These are phyloP conservation scores for Mycoemilia scoparia DNA, from an alignment of 192 early-diverging fungal genomes.

Conservation along the genomic window DNA sequence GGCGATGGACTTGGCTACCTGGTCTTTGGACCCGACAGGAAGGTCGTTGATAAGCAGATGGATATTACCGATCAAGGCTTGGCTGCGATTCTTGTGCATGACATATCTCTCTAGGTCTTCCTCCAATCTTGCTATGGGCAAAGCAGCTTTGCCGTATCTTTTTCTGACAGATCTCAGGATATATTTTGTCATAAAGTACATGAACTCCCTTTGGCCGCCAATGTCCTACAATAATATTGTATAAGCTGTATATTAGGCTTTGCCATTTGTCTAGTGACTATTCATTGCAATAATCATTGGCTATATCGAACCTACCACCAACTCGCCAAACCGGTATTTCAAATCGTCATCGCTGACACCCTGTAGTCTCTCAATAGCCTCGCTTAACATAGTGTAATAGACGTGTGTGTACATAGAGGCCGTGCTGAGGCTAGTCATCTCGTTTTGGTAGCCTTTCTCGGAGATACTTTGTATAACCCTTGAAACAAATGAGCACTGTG, in stretches of 20 bases:
- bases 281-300: too few relatives aligned
- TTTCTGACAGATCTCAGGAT: slow-evolving; percentile 8
- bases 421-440: slow-evolving; percentile 44
- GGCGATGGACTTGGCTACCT: slow-evolving; percentile 11
- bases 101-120: slow-evolving; percentile 20
- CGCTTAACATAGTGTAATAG: slow-evolving; percentile 40
- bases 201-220: slow-evolving; percentile 18
- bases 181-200: slow-evolving; percentile 21
- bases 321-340: slow-evolving; percentile 31
- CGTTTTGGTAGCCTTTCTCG: slow-evolving; percentile 40
- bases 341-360: slow-evolving; percentile 38
- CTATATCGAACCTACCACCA: slow-evolving; percentile 37
- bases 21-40: slow-evolving; percentile 12
- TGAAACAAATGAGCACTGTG: slow-evolving; percentile 40
- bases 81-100: slow-evolving; percentile 16
- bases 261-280: too few relatives aligned
- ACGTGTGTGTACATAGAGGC: slow-evolving; percentile 47
- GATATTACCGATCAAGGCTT: slow-evolving; percentile 19
- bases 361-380: slow-evolving; percentile 39
- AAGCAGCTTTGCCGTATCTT: slow-evolving; percentile 7
- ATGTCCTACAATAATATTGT: too few relatives aligned
- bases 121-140: slow-evolving; percentile 10
- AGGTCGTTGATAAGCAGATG: slow-evolving; percentile 13
- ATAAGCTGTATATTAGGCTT: too few relatives aligned
- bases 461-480: slow-evolving; percentile 45